phyloP scores from a whole-genome alignment of 2,329 filamentous ascomycete genomes.

The Calonectria pseudoreteaudii region DNA sequence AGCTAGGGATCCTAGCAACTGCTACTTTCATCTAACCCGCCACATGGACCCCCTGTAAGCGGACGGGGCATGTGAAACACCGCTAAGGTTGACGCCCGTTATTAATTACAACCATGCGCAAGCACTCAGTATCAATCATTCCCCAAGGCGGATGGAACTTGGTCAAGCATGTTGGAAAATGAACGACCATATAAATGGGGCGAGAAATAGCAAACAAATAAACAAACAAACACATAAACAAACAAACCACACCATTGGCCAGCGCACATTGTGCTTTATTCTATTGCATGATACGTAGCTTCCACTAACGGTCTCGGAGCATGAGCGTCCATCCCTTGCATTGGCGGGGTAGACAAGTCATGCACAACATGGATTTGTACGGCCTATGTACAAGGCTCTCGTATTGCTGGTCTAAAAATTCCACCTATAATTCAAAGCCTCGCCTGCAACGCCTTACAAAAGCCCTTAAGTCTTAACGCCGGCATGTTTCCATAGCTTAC shows the following conservation, averaged over 20 bases:
- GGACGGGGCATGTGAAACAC: constrained; percentile 16
- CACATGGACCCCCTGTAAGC: constrained; percentile 22
- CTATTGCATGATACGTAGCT: background rate
- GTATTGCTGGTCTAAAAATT: constrained; percentile 8
- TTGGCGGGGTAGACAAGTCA: background rate
- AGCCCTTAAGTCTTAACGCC: constrained; percentile 13
- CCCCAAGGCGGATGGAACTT: background rate
- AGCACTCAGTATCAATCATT: background rate
- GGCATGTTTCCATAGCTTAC: background rate
- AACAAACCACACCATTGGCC: background rate
- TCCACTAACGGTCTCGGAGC: background rate
- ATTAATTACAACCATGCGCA: constrained; percentile 4
- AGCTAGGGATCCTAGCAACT: constrained; percentile 7
- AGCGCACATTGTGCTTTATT: background rate
- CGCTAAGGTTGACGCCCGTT: constrained; percentile 1
- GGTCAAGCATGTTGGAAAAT: background rate
- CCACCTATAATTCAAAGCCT: constrained; percentile 9
- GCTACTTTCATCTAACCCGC: constrained; percentile 14
- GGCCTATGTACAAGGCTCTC: background rate
- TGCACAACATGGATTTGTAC: constrained; percentile 3
- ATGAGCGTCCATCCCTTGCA: background rate
- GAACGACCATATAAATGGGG: background rate
- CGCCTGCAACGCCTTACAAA: constrained; percentile 3
- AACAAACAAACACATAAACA: background rate
- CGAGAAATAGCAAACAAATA: background rate